Percentiles rank a stretch among this genome's conserved stretches.
These are phyloP conservation scores for Colletotrichum salicis DNA, from an alignment of 2,329 filamentous ascomycete species.

Conservation along the genomic window DNA sequence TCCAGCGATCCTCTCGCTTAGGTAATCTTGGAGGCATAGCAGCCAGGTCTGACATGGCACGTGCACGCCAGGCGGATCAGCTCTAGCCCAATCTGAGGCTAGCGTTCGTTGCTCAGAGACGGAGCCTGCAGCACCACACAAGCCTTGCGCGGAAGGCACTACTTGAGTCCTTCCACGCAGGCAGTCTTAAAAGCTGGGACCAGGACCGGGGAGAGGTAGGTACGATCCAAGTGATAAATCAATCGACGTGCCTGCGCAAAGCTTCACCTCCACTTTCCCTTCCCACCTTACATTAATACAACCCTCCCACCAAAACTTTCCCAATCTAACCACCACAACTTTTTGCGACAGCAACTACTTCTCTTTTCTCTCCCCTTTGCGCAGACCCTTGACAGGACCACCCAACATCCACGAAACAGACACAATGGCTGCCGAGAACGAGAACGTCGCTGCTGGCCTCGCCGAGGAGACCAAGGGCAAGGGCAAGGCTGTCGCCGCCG, in stretches of 20 bases:
- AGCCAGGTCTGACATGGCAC: slow-evolving; percentile 17
- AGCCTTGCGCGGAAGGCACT: slow-evolving; percentile 6
- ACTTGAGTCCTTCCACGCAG: background rate
- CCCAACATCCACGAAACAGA: slow-evolving; percentile 34
- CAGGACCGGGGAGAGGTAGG: slow-evolving; percentile 20
- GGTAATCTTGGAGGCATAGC: background rate
- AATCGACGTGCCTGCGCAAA: slow-evolving; percentile 15
- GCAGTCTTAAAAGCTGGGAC: slow-evolving; percentile 30
- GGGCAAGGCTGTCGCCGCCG: slow-evolving; percentile 76
- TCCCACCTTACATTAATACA: slow-evolving; percentile 15
- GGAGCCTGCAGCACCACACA: slow-evolving; percentile 9
- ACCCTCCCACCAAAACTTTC: slow-evolving; percentile 2
- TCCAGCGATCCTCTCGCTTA: too few species aligned
- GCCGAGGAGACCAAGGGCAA: slow-evolving; percentile 80
- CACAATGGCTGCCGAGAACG: slow-evolving; percentile 63
- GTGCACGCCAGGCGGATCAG: slow-evolving; percentile 6
- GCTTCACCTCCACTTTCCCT: slow-evolving; percentile 27
- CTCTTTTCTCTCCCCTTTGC: background rate
- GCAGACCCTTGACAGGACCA: slow-evolving; percentile 11
- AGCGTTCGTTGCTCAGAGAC: slow-evolving; percentile 25
- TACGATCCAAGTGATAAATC: slow-evolving; percentile 35
- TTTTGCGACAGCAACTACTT: background rate
- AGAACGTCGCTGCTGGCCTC: slow-evolving; percentile 52
- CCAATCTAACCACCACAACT: slow-evolving; percentile 4
- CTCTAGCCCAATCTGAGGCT: slow-evolving; percentile 2